phyloP scores from a whole-genome alignment of 78 protist genomes.

The Ministeria vibrans region DNA sequence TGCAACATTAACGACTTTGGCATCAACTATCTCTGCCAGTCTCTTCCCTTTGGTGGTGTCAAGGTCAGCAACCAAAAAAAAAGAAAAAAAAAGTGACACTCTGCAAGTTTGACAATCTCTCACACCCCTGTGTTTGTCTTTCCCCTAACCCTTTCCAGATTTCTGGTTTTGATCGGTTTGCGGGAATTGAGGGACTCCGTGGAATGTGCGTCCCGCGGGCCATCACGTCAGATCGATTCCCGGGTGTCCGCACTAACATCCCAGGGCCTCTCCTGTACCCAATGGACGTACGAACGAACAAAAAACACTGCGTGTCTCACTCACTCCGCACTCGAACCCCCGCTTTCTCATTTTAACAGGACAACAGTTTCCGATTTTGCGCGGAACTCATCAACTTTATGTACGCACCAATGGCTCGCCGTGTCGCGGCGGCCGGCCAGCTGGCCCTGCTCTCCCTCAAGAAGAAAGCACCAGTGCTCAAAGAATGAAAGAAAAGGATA shows the following conservation, averaged over 20 bases:
- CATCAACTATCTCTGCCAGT: conserved; percentile 59
- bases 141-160: not conserved
- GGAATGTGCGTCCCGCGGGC: not conserved
- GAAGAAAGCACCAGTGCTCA: too few species aligned
- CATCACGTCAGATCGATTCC: conserved; percentile 12
- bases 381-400: too few species aligned
- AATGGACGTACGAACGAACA: conserved; percentile 1
- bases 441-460: too few species aligned
- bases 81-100: too few species aligned
- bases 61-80: too few species aligned
- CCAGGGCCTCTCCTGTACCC: conserved; percentile 29
- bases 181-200: conserved; percentile 35
- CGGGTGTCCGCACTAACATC: conserved; percentile 22
- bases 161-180: conserved; percentile 43
- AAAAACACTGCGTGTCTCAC: too few species aligned
- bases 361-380: too few species aligned
- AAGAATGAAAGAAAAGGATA: too few species aligned
- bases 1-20: conserved; percentile 68
- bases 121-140: not conserved
- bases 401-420: too few species aligned
- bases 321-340: too few species aligned
- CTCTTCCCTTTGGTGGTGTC: conserved; percentile 79
- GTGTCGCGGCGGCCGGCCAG: too few species aligned
- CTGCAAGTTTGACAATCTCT: not conserved
- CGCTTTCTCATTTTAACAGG: too few species aligned